Base-by-base conservation (phyloP, 2,329 filamentous ascomycete species). In the Keithomyces neogunnii region DNA sequence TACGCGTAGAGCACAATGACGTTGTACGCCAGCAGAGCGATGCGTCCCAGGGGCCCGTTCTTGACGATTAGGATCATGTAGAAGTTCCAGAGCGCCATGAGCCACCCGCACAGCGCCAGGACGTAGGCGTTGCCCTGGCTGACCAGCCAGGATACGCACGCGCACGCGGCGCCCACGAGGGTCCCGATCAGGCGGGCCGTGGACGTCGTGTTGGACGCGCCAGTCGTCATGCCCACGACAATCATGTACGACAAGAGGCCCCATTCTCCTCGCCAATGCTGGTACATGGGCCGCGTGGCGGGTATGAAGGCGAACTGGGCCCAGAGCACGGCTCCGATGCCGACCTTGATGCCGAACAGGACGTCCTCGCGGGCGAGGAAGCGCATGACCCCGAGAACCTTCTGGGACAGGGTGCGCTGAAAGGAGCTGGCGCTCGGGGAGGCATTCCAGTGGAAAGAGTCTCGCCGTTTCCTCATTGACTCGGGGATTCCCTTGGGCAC, bases 201-300 rank as follows among this genome's bases (percentile, higher is more conserved):
- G 3, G 90, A 91, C 0, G 92, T 96, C 1, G 92, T 96, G 66
- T 97, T 99, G 29, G 90, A 89, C 6, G 93, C 90, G 31, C 93
- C 93, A 28, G 96, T 92, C 0, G 92, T 99, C 90, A 96, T 97
- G 38, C 88, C 90, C 64, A 91, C 95, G 29, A 99, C 93, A 63
- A 97, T 84, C 92, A 97, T 97, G 73, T 96, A 97, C 0, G 90
- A 96, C 51, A 99, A 69, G 2, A 99, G 76, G 28, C 93, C 93
- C 93, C 93, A 99, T 75, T 99, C 93, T 32, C 92, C 92, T 65
- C 92, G 79, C 89, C 91, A 97, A 61, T 86, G 85, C 49, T 83
- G 78, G 65, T 96, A 99, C 26, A 86, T 77, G 0, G 88, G 87
- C 49, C 90, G 77, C 2, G 90, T 95, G 7, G 78, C 72, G 1